A percentile compares a stretch with the other conserved stretches of the same genome.
Evolutionary conservation across 306 rosid genomes (phyloP).

Genomic region (Cucurbita moschata): DNA sequence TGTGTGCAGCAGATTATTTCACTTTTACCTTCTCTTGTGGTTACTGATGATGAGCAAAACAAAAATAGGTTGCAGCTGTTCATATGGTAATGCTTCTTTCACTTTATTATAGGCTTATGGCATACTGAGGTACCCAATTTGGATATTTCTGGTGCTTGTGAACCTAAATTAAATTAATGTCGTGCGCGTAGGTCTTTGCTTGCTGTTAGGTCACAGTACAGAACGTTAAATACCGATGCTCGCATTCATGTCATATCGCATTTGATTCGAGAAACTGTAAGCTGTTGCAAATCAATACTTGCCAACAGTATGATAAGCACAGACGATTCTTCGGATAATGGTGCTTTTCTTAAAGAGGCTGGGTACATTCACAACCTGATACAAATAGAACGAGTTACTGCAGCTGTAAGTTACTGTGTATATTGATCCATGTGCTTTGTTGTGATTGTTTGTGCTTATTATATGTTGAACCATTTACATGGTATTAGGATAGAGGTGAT

Average conservation of each 20-base stretch:
- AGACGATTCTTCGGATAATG: slow-evolving; percentile 47
- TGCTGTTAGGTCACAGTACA: slow-evolving; percentile 72
- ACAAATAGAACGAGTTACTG: slow-evolving; percentile 82
- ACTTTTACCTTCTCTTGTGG: slow-evolving; percentile 70
- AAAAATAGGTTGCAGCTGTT: slow-evolving; percentile 78
- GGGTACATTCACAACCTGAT: slow-evolving; percentile 69
- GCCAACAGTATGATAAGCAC: slow-evolving; percentile 60
- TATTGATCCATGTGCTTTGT: slow-evolving; percentile 1
- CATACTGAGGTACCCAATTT: not conserved
- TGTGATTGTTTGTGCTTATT: not conserved
- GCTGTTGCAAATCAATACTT: slow-evolving; percentile 72
- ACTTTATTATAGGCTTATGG: not conserved
- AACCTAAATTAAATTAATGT: slow-evolving; percentile 8
- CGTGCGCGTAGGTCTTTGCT: slow-evolving; percentile 72
- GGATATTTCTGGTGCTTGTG: not conserved
- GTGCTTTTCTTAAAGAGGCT: slow-evolving; percentile 38
- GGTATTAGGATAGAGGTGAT: not conserved
- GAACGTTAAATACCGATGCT: slow-evolving; percentile 70
- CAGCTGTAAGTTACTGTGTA: slow-evolving; percentile 51
- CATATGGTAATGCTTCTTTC: slow-evolving; percentile 54
- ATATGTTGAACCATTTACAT: not conserved
- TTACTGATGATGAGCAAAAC: slow-evolving; percentile 93
- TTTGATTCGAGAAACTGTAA: slow-evolving; percentile 78
- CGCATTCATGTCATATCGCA: slow-evolving; percentile 90
- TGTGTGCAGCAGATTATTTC: slow-evolving; percentile 75